A percentile compares a stretch with the other conserved stretches of the same genome.
phyloP scores from a whole-genome alignment of 2,329 filamentous ascomycete genomes.

The Bisporella sp. region DNA sequence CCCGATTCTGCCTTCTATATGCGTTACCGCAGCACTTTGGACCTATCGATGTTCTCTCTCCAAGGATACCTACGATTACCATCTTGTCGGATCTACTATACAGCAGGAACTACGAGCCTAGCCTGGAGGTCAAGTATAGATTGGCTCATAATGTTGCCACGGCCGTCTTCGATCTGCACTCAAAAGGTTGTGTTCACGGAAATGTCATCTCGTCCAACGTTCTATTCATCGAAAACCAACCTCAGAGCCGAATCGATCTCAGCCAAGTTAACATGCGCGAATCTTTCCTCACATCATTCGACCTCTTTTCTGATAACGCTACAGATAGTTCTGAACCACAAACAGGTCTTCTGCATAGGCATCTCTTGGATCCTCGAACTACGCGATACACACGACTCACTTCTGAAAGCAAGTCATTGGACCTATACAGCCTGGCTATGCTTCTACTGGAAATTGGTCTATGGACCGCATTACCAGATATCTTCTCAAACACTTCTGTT shows the following conservation, averaged over 20 bases:
- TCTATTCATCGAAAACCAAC: conserved; percentile 47
- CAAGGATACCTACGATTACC: conserved; percentile 34
- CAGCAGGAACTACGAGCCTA: conserved; percentile 49
- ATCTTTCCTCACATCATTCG: conserved; percentile 67
- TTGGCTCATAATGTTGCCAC: conserved; percentile 66
- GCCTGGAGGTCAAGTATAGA: conserved; percentile 69
- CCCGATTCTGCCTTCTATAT: conserved; percentile 69
- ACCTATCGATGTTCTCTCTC: conserved; percentile 45
- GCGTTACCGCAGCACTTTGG: conserved; percentile 62
- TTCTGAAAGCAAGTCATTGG: conserved; percentile 51
- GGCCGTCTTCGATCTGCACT: conserved; percentile 68
- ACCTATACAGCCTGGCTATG: conserved; percentile 68
- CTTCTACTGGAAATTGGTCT: conserved; percentile 68
- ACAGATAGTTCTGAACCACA: conserved; percentile 23
- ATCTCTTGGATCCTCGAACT: conserved; percentile 54
- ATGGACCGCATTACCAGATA: conserved; percentile 55
- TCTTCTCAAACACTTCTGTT: conserved; percentile 20
- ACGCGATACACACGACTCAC: conserved; percentile 42
- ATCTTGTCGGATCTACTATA: conserved; percentile 47
- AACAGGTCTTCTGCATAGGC: conserved; percentile 41
- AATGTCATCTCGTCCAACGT: conserved; percentile 62
- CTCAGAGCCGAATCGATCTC: conserved; percentile 18
- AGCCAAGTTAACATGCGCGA: conserved; percentile 52
- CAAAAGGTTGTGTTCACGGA: conserved; percentile 61
- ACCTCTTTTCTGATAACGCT: conserved; percentile 52